A percentile compares a stretch with the other conserved stretches of the same genome.
These are phyloP conservation scores for Oryza meridionalis DNA, from an alignment of 176 grass and related monocot species.

Conservation along the genomic window DNA sequence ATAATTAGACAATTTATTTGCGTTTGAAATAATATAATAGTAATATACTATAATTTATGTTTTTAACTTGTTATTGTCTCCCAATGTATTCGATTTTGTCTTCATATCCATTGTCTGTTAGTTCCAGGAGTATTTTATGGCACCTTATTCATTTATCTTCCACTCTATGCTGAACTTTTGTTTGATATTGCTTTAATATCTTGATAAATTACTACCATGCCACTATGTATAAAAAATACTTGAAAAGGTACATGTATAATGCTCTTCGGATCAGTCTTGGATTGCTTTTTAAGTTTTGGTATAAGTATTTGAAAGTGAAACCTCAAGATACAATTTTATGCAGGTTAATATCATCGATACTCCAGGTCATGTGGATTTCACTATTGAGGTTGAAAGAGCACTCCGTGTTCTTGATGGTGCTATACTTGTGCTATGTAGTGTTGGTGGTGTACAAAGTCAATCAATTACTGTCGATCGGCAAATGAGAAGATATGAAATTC, in stretches of 20 bases:
- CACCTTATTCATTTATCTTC: background rate
- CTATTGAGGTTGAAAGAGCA: slow-evolving; percentile 98
- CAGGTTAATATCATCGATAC: slow-evolving; percentile 99
- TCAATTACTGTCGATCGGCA: slow-evolving; percentile 98
- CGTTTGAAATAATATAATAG: background rate
- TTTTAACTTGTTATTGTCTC: slow-evolving; percentile 1
- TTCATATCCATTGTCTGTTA: background rate
- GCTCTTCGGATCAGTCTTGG: slow-evolving; percentile 4
- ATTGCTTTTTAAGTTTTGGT: slow-evolving; percentile 12
- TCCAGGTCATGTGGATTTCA: slow-evolving; percentile 98
- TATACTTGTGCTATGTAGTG: slow-evolving; percentile 97
- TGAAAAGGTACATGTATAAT: background rate
- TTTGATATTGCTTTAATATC: slow-evolving; percentile 2
- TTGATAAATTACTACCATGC: background rate
- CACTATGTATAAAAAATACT: slow-evolving; percentile 1
- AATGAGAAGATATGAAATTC: slow-evolving; percentile 96
- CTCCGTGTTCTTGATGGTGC: slow-evolving; percentile 97
- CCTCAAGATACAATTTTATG: slow-evolving; percentile 39
- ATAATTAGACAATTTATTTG: background rate
- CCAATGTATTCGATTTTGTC: background rate
- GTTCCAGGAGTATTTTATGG: slow-evolving; percentile 8
- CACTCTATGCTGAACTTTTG: background rate
- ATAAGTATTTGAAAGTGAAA: background rate
- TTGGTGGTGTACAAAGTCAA: slow-evolving; percentile 98
- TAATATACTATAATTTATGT: slow-evolving; percentile 1